phyloP scores from a whole-genome alignment of 2,329 filamentous ascomycete species.

The Neofusicoccum cordaticola region DNA sequence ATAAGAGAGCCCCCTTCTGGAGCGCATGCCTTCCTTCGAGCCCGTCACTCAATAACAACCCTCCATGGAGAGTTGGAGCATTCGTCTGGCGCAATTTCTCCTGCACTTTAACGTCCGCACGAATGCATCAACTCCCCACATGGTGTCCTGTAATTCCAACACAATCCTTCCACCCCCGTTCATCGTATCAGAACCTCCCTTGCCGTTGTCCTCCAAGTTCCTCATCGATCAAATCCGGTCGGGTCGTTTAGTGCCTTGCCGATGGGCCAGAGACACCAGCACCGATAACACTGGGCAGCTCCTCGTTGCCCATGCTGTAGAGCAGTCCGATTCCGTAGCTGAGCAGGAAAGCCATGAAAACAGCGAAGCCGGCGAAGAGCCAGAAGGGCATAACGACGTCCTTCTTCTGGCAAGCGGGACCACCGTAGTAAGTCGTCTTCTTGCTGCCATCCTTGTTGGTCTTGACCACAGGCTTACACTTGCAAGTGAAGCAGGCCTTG shows the following conservation, averaged over 20 bases:
- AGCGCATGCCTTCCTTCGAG: not conserved
- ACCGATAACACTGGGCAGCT: constrained; percentile 91
- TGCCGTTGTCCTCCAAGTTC: not conserved
- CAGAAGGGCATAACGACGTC: constrained; percentile 89
- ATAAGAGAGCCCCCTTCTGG: not conserved
- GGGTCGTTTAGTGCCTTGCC: constrained; percentile 36
- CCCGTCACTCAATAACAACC: not conserved
- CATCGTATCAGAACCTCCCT: not conserved
- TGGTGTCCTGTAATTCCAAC: no score
- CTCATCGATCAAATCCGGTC: not conserved
- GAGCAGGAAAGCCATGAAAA: constrained; percentile 67
- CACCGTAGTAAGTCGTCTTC: constrained; percentile 75
- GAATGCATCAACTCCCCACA: not conserved
- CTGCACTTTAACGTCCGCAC: not conserved
- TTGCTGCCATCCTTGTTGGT: constrained; percentile 49
- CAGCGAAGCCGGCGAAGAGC: constrained; percentile 72
- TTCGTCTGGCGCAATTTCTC: no score
- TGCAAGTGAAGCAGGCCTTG: constrained; percentile 71
- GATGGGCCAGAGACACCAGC: constrained; percentile 79
- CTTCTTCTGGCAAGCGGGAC: constrained; percentile 82
- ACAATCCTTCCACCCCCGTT: no score
- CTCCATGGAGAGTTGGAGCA: no score
- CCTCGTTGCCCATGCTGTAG: constrained; percentile 79
- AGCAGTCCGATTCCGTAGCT: constrained; percentile 73
- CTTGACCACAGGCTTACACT: constrained; percentile 62